A percentile compares a stretch with the other conserved stretches of the same genome.
phyloP scores from a whole-genome alignment of 2,329 filamentous ascomycete species.

The Endothia cerciana region DNA sequence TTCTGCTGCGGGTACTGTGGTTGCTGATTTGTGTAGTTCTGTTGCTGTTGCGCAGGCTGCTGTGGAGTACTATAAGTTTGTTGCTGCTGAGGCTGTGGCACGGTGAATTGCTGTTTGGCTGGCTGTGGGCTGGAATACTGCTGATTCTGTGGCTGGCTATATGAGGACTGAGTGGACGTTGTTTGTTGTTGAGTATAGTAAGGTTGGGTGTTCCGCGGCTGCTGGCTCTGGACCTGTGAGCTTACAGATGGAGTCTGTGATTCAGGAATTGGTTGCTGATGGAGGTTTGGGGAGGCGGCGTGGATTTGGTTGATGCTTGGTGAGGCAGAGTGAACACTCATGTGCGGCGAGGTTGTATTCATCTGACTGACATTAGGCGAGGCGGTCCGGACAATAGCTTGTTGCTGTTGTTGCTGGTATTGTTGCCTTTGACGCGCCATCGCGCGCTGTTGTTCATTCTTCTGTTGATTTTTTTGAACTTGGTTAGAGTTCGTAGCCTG shows the following conservation, averaged over 20 bases:
- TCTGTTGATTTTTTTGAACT: conserved; percentile 32
- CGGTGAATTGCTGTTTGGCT: conserved; percentile 24
- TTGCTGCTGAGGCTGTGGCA: conserved; percentile 27
- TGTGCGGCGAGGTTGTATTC: conserved; percentile 25
- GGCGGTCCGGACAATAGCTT: conserved; percentile 25
- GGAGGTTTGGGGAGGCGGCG: conserved; percentile 24
- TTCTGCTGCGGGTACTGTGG: conserved; percentile 27
- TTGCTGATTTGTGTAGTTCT: conserved; percentile 22
- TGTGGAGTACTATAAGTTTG: conserved; percentile 22
- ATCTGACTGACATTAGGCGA: conserved; percentile 28
- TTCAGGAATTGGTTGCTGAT: conserved; percentile 26
- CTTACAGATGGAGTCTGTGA: conserved; percentile 27
- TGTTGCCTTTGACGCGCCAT: conserved; percentile 31
- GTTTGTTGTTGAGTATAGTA: conserved; percentile 23
- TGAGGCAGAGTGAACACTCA: conserved; percentile 28
- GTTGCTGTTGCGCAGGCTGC: conserved; percentile 23
- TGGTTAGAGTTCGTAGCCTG: conserved; percentile 23
- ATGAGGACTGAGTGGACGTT: conserved; percentile 16
- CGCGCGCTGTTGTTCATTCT: conserved; percentile 26
- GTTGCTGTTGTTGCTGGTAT: conserved; percentile 31
- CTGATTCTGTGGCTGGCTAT: conserved; percentile 24
- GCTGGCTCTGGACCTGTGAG: conserved; percentile 26
- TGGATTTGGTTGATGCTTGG: conserved; percentile 23
- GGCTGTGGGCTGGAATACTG: conserved; percentile 22
- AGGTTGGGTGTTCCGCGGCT: conserved; percentile 23